Evolutionary conservation across 257 asterid species (phyloP).

Genomic region (Fraxinus cuspidata): DNA sequence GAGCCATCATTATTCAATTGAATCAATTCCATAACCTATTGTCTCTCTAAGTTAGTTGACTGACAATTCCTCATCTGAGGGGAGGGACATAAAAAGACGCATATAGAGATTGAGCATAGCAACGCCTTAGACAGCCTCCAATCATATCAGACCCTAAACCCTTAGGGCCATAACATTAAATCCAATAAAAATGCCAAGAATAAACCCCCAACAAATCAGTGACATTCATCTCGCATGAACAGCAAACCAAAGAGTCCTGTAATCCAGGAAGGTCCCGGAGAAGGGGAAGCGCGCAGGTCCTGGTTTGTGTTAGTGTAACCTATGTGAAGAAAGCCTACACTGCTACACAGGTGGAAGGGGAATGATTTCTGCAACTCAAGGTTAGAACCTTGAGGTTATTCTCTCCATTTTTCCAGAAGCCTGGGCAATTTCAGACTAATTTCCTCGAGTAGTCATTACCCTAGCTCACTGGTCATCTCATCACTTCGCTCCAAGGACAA

Average conservation of each 20-base stretch:
- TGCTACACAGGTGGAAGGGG: background rate
- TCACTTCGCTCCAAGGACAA: background rate
- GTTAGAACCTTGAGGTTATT: constrained; percentile 12
- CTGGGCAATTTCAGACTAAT: constrained; percentile 2
- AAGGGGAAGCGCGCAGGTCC: background rate
- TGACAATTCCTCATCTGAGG: background rate
- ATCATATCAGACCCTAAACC: too few species aligned
- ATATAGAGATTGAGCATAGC: too few species aligned
- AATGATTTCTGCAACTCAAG: constrained; percentile 11
- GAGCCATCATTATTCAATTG: background rate
- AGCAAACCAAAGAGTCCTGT: background rate
- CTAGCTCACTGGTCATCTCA: constrained; percentile 5
- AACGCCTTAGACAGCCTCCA: too few species aligned
- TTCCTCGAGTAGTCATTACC: background rate
- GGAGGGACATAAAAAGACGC: too few species aligned
- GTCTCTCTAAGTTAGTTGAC: constrained; percentile 4
- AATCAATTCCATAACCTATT: background rate
- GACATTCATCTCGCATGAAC: background rate
- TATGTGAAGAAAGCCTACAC: background rate
- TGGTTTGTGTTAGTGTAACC: background rate
- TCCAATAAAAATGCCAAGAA: too few species aligned
- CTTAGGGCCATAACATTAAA: too few species aligned
- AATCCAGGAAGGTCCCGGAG: background rate
- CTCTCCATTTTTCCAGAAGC: constrained; percentile 10
- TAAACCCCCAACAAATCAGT: background rate